Evolutionary conservation across 306 rosid genomes (phyloP).

Genomic region (Acacia crassicarpa): DNA sequence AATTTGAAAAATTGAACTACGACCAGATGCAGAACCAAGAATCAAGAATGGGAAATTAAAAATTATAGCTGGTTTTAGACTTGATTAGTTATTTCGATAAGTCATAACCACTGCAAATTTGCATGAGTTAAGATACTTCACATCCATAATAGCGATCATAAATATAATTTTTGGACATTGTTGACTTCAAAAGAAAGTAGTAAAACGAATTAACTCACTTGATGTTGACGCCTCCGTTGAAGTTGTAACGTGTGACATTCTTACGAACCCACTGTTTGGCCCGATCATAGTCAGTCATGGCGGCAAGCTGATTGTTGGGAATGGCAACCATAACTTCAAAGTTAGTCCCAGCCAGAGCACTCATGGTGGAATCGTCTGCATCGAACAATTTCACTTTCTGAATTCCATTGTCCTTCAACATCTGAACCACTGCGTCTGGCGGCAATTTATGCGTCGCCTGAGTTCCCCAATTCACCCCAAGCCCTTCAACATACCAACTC

Average conservation of each 20-base stretch:
- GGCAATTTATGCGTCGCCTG: constrained; percentile 74
- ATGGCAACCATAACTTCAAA: constrained; percentile 92
- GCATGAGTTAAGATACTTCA: not conserved
- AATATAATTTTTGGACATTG: not conserved
- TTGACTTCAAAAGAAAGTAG: not conserved
- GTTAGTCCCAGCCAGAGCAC: constrained; percentile 68
- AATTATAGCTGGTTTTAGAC: not conserved
- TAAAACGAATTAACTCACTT: constrained; percentile 48
- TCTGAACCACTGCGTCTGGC: constrained; percentile 68
- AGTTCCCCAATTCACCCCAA: constrained; percentile 98
- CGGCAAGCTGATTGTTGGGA: constrained; percentile 75
- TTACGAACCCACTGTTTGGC: constrained; percentile 82
- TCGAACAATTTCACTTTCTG: constrained; percentile 88
- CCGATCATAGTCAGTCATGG: constrained; percentile 58
- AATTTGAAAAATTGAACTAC: not conserved
- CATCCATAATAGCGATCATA: not conserved
- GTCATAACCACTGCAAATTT: not conserved
- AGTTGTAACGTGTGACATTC: constrained; percentile 69
- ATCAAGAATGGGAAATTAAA: not conserved
- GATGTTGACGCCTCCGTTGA: constrained; percentile 75
- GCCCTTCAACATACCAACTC: constrained; percentile 58
- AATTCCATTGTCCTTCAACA: constrained; percentile 87
- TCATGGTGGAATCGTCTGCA: constrained; percentile 62
- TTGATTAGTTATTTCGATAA: not conserved
- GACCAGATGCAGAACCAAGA: not conserved